Conservation (phyloP, 169 alveolate species). For the Eimeria sp. region DNA sequence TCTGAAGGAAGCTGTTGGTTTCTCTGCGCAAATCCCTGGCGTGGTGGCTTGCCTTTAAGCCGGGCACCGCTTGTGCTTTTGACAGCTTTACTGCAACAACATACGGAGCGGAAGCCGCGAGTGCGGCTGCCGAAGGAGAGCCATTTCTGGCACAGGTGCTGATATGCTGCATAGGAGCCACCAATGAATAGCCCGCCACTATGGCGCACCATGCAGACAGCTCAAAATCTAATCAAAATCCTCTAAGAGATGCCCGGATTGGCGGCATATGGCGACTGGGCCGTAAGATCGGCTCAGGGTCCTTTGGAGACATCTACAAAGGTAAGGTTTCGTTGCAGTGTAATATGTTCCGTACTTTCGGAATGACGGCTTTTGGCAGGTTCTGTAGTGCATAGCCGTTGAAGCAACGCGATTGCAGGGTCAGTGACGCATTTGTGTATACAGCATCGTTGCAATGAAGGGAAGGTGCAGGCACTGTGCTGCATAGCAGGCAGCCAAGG, state of each 20-base stretch:
- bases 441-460: not conserved
- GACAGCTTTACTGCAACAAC: not conserved
- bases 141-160: slow-evolving; percentile 34
- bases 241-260: slow-evolving; percentile 95
- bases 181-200: slow-evolving; percentile 77
- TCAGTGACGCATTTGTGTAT: not conserved
- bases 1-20: not conserved
- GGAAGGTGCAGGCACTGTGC: not conserved
- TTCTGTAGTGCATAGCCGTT: not conserved
- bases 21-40: not conserved
- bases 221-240: slow-evolving; percentile 60
- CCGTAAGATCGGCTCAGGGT: slow-evolving; percentile 98
- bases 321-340: slow-evolving; percentile 81
- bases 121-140: slow-evolving; percentile 47
- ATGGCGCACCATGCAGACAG: slow-evolving; percentile 80
- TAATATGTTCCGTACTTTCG: not conserved
- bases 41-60: not conserved
- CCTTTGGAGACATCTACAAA: slow-evolving; percentile 98
- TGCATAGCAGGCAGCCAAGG: not conserved
- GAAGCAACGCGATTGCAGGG: not conserved
- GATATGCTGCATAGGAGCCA: slow-evolving; percentile 75
- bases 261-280: slow-evolving; percentile 98
- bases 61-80: not conserved
- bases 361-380: not conserved
- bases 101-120: slow-evolving; percentile 28